Evolutionary conservation across 2,329 filamentous ascomycete genomes (phyloP), one percentile per base, ranked within the genome.

Genomic region (Trichoderma brevicompactum): DNA sequence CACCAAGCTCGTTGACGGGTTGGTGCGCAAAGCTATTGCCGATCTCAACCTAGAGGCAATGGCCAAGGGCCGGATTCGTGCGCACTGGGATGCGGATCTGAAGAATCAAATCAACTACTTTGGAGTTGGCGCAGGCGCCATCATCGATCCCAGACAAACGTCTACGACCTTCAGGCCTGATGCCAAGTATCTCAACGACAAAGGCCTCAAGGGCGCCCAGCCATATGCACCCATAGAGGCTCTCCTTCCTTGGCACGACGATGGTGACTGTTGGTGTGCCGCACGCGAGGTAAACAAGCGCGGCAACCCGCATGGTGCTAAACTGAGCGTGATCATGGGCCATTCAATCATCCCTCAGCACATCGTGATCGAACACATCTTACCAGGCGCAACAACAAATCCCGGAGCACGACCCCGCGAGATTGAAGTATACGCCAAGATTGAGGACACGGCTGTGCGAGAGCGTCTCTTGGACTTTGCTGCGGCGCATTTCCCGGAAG

Each of bases 221-320:
- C 69, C 69, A 1, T 61, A 65, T 3, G 78, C 82, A 1, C 82
- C 83, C 0, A 72, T 79, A n/a, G 76, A 81, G 0, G 92, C 90
- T 0, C 81, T 97, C 2, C 58, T 65, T 1, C 78, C 81, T 3
- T 97, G 94, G 92, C 81, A 88, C 9, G 91, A 96, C 55, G 84
- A 89, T 40, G 92, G 91, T 19, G 91, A 98, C 68, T 96, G 92
- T 77, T 98, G 92, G 91, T 98, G 94, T 75, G 88, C 89, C 5
- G 83, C 80, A 0, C 73, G 72, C 3, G 78, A 79, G 0, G 69
- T 73, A 10, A 78, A 82, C 55, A 75, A 74, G 13, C 77, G 79
- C 15, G 76, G 77, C 10, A 73, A 74, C 15, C 81, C 82, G 7
- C 82, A 83, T 55, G 86, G 87, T 43, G 86, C 88, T 2, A 85